Conservation (phyloP, 116 monocot species). For the Iris pallida region DNA sequence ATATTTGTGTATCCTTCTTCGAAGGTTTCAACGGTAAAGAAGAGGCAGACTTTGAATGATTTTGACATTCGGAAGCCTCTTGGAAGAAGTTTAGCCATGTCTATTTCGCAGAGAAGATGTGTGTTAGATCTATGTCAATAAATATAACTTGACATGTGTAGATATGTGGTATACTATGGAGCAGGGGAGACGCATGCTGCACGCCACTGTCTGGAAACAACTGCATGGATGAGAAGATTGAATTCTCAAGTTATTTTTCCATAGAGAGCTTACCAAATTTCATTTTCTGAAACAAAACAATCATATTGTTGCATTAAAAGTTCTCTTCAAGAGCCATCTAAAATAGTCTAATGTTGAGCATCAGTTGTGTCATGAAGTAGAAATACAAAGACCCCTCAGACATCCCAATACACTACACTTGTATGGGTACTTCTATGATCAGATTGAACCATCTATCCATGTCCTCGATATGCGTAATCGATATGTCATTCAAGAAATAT, state of each 20-base stretch:
- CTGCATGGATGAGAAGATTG: too few species aligned
- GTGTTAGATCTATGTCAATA: background rate
- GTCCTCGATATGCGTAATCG: background rate
- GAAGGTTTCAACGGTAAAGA: conserved; percentile 36
- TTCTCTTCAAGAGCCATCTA: conserved; percentile 92
- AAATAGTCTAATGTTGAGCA: conserved; percentile 96
- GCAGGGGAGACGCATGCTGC: too few species aligned
- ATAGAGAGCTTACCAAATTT: background rate
- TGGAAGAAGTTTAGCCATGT: conserved; percentile 98
- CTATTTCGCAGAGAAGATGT: conserved; percentile 89
- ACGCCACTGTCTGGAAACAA: too few species aligned
- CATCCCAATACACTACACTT: conserved; percentile 85
- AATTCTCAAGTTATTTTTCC: too few species aligned
- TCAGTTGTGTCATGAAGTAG: conserved; percentile 86
- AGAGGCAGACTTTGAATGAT: conserved; percentile 78
- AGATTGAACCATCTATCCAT: conserved; percentile 31
- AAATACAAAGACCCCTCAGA: conserved; percentile 92
- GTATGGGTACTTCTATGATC: conserved; percentile 98
- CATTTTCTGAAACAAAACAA: conserved; percentile 45
- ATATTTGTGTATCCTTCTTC: conserved; percentile 23
- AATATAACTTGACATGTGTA: too few species aligned
- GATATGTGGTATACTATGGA: too few species aligned
- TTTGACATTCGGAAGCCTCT: conserved; percentile 95
- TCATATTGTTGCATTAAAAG: conserved; percentile 87
- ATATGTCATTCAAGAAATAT: background rate